Evolutionary conservation across 73 alveolate species (phyloP).

Genomic region (Paraurostyla sp.): DNA sequence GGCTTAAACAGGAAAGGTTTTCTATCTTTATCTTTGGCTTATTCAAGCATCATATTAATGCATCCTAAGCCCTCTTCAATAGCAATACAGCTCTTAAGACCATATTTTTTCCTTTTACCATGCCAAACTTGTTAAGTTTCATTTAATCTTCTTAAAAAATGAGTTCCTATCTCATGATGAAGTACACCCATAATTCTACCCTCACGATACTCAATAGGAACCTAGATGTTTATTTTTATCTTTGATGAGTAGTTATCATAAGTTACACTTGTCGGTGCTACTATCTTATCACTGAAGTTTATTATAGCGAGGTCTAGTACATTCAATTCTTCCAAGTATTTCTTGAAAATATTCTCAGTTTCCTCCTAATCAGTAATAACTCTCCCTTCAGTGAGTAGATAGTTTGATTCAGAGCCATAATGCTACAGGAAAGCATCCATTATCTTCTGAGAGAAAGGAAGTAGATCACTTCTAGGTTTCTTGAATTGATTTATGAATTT

Average conservation of each 20-base stretch:
- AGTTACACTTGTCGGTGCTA: conserved; percentile 84
- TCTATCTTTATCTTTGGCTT: conserved; percentile 52
- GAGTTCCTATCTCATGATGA: conserved; percentile 94
- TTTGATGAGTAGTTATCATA: conserved; percentile 74
- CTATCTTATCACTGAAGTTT: conserved; percentile 71
- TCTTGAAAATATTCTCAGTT: conserved; percentile 71
- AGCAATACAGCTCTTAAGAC: conserved; percentile 74
- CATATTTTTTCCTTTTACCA: conserved; percentile 83
- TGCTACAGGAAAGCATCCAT: conserved; percentile 73
- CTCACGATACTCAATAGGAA: conserved; percentile 88
- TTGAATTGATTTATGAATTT: conserved; percentile 30
- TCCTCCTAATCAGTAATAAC: conserved; percentile 72
- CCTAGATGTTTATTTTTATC: conserved; percentile 74
- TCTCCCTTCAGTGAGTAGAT: conserved; percentile 83
- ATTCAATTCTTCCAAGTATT: conserved; percentile 75
- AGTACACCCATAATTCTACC: conserved; percentile 83
- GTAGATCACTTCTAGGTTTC: conserved; percentile 64
- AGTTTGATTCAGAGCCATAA: conserved; percentile 79
- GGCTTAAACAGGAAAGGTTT: conserved; percentile 82
- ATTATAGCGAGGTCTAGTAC: conserved; percentile 65
- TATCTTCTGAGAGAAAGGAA: conserved; percentile 76
- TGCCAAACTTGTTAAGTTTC: conserved; percentile 84
- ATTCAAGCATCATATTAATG: conserved; percentile 67
- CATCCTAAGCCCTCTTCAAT: conserved; percentile 92
- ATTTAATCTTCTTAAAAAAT: conserved; percentile 82